These are phyloP conservation scores for Handroanthus guayacan DNA, from an alignment of 257 asterid species.

Conservation along the genomic window DNA sequence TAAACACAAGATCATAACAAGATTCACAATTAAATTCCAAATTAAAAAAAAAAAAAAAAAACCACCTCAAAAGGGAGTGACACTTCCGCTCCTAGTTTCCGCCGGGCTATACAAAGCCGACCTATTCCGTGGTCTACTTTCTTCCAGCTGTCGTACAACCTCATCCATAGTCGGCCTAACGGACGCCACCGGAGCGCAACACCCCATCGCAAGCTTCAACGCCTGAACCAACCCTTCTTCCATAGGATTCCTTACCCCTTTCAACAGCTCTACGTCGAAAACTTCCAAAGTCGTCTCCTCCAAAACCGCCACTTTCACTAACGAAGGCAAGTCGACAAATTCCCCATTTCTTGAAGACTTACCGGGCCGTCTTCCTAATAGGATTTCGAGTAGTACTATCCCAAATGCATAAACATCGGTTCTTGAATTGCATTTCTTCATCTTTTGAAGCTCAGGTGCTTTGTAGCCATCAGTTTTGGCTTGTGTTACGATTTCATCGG, in stretches of 20 bases:
- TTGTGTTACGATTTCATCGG: slow-evolving; percentile 76
- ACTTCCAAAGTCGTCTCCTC: slow-evolving; percentile 99
- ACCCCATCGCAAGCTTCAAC: slow-evolving; percentile 96
- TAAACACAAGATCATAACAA: slow-evolving; percentile 35
- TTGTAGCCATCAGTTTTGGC: slow-evolving; percentile 89
- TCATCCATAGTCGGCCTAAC: slow-evolving; percentile 95
- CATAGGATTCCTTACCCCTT: slow-evolving; percentile 87
- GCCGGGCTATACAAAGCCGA: slow-evolving; percentile 96
- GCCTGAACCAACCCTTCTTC: slow-evolving; percentile 98
- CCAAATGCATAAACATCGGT: slow-evolving; percentile 93
- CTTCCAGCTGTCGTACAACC: slow-evolving; percentile 94
- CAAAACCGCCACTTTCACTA: slow-evolving; percentile 92
- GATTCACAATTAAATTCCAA: slow-evolving; percentile 39
- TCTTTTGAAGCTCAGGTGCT: slow-evolving; percentile 94
- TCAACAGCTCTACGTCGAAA: slow-evolving; percentile 81
- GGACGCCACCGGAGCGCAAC: slow-evolving; percentile 90
- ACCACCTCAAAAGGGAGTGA: slow-evolving; percentile 95
- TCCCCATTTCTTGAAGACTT: slow-evolving; percentile 68
- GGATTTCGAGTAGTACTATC: slow-evolving; percentile 84
- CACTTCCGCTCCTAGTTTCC: slow-evolving; percentile 96
- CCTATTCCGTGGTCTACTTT: slow-evolving; percentile 93
- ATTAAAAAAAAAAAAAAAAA: not conserved
- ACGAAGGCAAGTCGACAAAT: slow-evolving; percentile 80
- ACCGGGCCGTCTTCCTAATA: slow-evolving; percentile 81
- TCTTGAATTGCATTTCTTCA: slow-evolving; percentile 87